Evolutionary conservation across 2,329 filamentous ascomycete genomes (phyloP), one percentile per base, ranked within the genome.

Genomic region (Pseudogymnoascus sp.): DNA sequence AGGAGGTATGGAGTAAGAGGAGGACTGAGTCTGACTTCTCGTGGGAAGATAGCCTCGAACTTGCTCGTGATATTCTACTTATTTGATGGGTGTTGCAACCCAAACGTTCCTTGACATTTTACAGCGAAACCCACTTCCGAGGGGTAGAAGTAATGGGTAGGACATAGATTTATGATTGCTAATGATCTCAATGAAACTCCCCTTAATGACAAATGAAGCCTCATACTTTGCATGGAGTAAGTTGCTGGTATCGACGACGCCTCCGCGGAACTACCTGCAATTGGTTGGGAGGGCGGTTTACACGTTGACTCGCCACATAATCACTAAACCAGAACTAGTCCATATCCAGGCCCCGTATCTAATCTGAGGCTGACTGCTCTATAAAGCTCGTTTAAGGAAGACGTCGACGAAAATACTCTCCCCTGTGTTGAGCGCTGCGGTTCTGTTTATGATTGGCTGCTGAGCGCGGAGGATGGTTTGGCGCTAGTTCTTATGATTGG

Each of bases 1-100:
- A 70, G 64, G 61, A 67, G 9, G 60, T 69, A 20, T 70, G 69
- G 68, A 59, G 14, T 9, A 61, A 38, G 47, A 65, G 66, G 36
- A 35, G 43, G 43, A 54, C 57, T 6, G 54, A 28, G 57, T 16
- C 60, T 50, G 61, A 25, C 22, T 63, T 65, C 35, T 28, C 50
- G 8, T 65, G 63, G 64, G 47, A 60, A 43, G 61, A 65, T 22
- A 61, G 57, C 18, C 36, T 66, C 41, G 60, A 64, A 20, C 58
- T 65, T 25, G 57, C 58, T 11, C 61, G 64, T 16, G 61, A 63
- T 57, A 57, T 67, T 9, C 57, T 68, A 20, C 61, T 70, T 57
- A 37, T 69, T 47, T 69, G 47, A 66, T 58, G 12, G 18, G 30
- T 30, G 60, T 39, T 54, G 4, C 8, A 47, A 28, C 2, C 14